Evolutionary conservation across 306 rosid genomes (phyloP).

Genomic region (Cucumis cinereus): DNA sequence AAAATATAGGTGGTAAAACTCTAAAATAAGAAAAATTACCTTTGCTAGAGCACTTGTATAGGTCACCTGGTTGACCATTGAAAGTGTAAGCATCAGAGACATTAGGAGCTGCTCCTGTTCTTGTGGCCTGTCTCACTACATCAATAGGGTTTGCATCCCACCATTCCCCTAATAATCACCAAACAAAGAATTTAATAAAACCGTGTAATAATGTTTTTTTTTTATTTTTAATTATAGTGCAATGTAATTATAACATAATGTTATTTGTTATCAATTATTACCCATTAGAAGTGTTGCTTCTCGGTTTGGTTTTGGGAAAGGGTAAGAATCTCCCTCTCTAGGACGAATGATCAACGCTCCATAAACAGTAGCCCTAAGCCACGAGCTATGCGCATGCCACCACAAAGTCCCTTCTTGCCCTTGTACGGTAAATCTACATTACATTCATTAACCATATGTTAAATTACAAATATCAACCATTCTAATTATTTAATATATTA

Average conservation of each 20-base stretch:
- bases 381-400: slow-evolving; percentile 99
- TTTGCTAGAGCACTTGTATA: slow-evolving; percentile 78
- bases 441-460: background rate
- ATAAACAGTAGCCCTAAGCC: slow-evolving; percentile 87
- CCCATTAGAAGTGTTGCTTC: slow-evolving; percentile 66
- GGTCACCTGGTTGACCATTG: slow-evolving; percentile 95
- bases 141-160: slow-evolving; percentile 83
- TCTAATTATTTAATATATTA: background rate
- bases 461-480: background rate
- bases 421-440: slow-evolving; percentile 34
- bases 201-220: background rate
- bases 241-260: background rate
- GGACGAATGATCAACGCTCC: slow-evolving; percentile 81
- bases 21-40: slow-evolving; percentile 12
- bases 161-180: slow-evolving; percentile 65
- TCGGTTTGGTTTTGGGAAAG: slow-evolving; percentile 58
- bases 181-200: background rate
- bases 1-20: too few relatives aligned
- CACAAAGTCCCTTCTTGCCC: slow-evolving; percentile 95
- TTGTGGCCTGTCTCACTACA: slow-evolving; percentile 46
- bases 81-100: slow-evolving; percentile 76
- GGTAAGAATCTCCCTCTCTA: slow-evolving; percentile 49
- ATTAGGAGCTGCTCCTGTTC: slow-evolving; percentile 75
- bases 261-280: slow-evolving; percentile 9
- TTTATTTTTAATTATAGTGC: background rate